Base-by-base conservation (phyloP, 805 yeast genomes). In the Candida nitratophila region DNA sequence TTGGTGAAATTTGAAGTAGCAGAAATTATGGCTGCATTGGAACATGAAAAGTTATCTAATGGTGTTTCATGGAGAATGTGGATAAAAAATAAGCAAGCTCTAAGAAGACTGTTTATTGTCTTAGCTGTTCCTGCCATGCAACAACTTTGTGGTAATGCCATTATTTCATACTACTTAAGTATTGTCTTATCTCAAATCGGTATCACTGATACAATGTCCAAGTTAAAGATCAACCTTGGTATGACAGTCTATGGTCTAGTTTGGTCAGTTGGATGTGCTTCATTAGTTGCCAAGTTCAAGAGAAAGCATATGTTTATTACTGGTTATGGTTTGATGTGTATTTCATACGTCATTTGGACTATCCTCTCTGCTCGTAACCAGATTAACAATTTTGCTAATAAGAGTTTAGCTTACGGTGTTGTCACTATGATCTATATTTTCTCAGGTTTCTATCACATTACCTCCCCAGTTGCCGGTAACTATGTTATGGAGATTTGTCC, bases 171-270 rank as follows among this genome's bases (percentile, higher is more conserved):
- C 61, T 73, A 72, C 53, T 57, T 73, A 43, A 65, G 39, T 36
- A 54, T 22, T 68, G 82, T 78, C 14, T 66, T 73, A 49, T 54
- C 59, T 46, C 67, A 77, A 15, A 74, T 77, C 55, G 82, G 83
- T 45, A 70, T 76, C 52, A 74, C 76, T 41, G 64, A 63, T 10
- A 60, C 69, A 19, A 57, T 57, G 32, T 57, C 60, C 41, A 76
- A 77, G 56, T 66, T 76, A 42, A 57, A 69, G 45, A 73, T 76
- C 55, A 77, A 76, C 55, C 79, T 74, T 41, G 66, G 70, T 44
- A 63, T 76, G 45, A 71, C 67, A 69, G 59, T 70, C 45, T 74
- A 63, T 55, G 73, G 74, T 59, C 69, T 69, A 48, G 54, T 61
- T 37, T 50, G 59, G 44, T 58, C 68, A 8, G 44, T 60, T 27